Evolutionary conservation across 192 early-diverging fungal genomes (phyloP), one percentile per base, ranked within the genome.

Genomic region (Coemansia sp.): DNA sequence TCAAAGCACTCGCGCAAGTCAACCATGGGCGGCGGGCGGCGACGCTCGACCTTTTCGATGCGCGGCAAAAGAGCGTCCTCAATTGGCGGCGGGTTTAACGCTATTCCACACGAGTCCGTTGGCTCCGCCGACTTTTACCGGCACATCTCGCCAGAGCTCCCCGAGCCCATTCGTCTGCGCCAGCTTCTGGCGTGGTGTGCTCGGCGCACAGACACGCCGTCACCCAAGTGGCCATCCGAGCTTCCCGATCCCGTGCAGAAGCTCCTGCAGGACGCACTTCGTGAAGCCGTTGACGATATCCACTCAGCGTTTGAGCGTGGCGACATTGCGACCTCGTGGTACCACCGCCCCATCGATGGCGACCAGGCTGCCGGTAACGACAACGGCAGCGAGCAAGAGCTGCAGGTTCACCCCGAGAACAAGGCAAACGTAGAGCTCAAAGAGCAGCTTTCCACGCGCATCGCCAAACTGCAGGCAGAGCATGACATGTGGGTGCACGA

Each of bases 161-260:
- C 86, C 1, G 90, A 88, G 61, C 90, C 89, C 7, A 70, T 87
- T 1, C 85, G 86, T 1, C 81, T 92, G 72, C 83, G 87, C 0
- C 89, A 92, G 71, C 81, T 92, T 48, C 65, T 92, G 2, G 68
- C 85, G 12, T 92, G 91, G 91, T 89, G 89, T 59, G 86, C 87
- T 0, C 74, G 87, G 21, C 63, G 76, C 13, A 72, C 76, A 1
- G 16, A 6, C 18, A n/a, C 57, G 0, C 49, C 56, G 18, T n/a
- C 47, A 48, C 26, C 32, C 9, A 9, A 47, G 8, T 78, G 76
- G 81, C 70, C 76, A 0, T 37, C 3, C 11, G 75, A 69, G 11
- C 39, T 83, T 48, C 72, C 81, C 0, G 64, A 48, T 0, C 42
- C 49, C 9, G 79, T 74, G 11, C 42, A 54, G 32, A 26, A 37